A percentile compares a stretch with the other conserved stretches of the same genome.
Evolutionary conservation across 768 basidiomycete species (phyloP).

Genomic region (Termitomyces sp.): DNA sequence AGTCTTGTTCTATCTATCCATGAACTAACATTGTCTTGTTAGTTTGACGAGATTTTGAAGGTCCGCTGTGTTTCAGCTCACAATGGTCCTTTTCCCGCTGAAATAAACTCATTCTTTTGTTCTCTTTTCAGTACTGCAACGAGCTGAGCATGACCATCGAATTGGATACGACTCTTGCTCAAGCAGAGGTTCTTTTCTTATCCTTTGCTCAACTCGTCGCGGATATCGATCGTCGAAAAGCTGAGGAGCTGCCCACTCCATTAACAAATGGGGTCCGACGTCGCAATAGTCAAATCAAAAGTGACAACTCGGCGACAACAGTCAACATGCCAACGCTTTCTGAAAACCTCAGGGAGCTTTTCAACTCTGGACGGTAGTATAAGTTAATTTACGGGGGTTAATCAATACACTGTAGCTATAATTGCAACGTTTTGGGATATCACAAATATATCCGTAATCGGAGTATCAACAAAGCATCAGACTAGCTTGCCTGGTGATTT

Average conservation of each 20-base stretch:
- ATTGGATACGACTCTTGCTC: slow-evolving; percentile 89
- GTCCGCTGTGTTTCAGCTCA: slow-evolving; percentile 23
- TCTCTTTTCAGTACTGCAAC: slow-evolving; percentile 68
- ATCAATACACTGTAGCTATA: background rate
- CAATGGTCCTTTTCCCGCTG: background rate
- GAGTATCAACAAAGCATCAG: background rate
- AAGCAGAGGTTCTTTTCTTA: slow-evolving; percentile 95
- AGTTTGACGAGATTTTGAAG: slow-evolving; percentile 84
- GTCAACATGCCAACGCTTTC: slow-evolving; percentile 46
- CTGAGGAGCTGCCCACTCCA: slow-evolving; percentile 45
- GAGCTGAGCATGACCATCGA: slow-evolving; percentile 96
- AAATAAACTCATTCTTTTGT: slow-evolving; percentile 2
- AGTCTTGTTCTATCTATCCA: background rate
- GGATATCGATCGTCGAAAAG: slow-evolving; percentile 78
- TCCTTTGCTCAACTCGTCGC: slow-evolving; percentile 86
- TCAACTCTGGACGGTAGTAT: slow-evolving; percentile 37
- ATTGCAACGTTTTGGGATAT: background rate
- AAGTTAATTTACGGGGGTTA: background rate
- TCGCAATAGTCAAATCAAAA: slow-evolving; percentile 8
- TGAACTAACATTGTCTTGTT: background rate
- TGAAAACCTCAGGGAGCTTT: slow-evolving; percentile 55
- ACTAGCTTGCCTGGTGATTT: background rate
- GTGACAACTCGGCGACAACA: slow-evolving; percentile 15
- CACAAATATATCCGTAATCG: background rate
- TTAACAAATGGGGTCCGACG: slow-evolving; percentile 24